Evolutionary conservation across 352 stramenopile genomes (phyloP).

Genomic region (Globisporangium camurandrum): DNA sequence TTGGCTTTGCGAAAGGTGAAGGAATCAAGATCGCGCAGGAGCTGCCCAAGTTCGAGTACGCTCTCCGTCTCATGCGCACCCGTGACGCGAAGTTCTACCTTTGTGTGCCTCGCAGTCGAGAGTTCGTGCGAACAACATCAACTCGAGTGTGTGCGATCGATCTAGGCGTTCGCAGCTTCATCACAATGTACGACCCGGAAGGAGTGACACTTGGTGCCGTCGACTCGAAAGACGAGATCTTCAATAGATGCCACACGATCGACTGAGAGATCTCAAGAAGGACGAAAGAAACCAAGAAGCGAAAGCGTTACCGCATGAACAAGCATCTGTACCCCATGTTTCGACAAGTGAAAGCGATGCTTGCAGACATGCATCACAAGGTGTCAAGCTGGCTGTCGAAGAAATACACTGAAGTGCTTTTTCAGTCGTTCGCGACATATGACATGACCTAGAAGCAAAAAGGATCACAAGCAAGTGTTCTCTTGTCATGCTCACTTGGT

Average conservation of each 20-base stretch:
- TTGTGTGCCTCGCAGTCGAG: slow-evolving; percentile 6
- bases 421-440: background rate
- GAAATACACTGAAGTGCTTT: background rate
- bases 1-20: slow-evolving; percentile 9
- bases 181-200: background rate
- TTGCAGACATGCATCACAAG: background rate
- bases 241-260: background rate
- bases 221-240: background rate
- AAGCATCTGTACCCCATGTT: background rate
- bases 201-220: background rate
- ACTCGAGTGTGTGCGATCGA: slow-evolving; percentile 13
- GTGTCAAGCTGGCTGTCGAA: background rate
- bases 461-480: background rate
- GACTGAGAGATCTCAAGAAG: background rate
- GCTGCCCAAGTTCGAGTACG: slow-evolving; percentile 2
- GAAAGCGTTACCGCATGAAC: background rate
- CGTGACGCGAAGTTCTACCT: slow-evolving; percentile 15
- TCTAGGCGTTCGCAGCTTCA: background rate
- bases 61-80: slow-evolving; percentile 11
- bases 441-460: background rate
- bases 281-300: background rate
- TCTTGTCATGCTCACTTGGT: background rate
- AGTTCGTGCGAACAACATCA: background rate
- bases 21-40: slow-evolving; percentile 9
- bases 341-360: background rate